Percentiles rank a stretch among this genome's conserved stretches.
Evolutionary conservation across 202 grass and related monocot species (phyloP).

Genomic region (Miscanthus sacchariflorus): DNA sequence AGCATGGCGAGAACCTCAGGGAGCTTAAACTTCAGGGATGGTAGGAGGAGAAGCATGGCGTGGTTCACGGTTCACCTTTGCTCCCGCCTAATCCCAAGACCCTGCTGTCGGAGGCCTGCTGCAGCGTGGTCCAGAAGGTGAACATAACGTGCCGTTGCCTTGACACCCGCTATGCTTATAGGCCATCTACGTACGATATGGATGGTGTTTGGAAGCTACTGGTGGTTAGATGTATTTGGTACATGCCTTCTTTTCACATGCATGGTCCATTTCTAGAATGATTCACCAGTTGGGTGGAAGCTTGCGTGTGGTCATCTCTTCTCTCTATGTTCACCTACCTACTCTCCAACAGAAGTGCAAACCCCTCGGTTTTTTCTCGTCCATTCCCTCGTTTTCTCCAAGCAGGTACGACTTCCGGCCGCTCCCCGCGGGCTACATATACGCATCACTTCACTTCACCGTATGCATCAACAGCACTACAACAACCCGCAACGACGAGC

Average conservation of each 20-base stretch:
- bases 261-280: constrained; percentile 1
- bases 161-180: neutral
- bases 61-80: neutral
- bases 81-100: too few species aligned
- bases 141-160: neutral
- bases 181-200: neutral
- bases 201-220: neutral
- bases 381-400: neutral
- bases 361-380: neutral
- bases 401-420: neutral
- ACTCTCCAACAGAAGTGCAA: neutral
- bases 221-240: neutral
- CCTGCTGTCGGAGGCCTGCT: neutral
- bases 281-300: neutral
- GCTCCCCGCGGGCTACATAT: neutral
- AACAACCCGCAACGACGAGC: neutral
- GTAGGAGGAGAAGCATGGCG: too few species aligned
- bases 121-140: neutral
- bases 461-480: neutral
- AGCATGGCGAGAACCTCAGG: too few species aligned
- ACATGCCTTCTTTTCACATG: neutral
- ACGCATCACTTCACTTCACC: neutral
- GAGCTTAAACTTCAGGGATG: too few species aligned
- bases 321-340: neutral
- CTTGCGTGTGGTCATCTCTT: neutral